Base-by-base conservation (phyloP, 345 rosid species). In the Lagerstroemia speciosa region DNA sequence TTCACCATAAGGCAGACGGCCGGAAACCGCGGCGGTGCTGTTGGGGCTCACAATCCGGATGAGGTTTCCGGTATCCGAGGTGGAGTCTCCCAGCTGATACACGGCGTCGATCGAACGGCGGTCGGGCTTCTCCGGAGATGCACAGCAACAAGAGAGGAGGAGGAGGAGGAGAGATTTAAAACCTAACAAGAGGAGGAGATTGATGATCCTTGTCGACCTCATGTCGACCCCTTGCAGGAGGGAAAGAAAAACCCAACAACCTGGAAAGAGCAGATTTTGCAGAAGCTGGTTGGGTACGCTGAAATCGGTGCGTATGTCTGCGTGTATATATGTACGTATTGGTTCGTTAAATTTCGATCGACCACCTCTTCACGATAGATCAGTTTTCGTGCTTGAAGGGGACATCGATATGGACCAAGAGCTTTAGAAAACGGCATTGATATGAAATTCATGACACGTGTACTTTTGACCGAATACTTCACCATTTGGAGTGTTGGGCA, bases 51-150 rank as follows among this genome's bases (percentile, higher is more conserved):
- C 62, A 14, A 69, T 40, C 40, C 58, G 67, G 34, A 70, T 45
- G 45, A 70, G 48, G 64, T 70, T 63, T 40, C 73, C 73, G 45
- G 68, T 70, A 64, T 70, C 73, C n/a, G 73, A 62, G 68, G 67
- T 70, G 12, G 73, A 70, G 73, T 63, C 73, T 1, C 73, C 62
- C 3, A 70, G 64, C 62, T 70, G 68, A 45, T 70, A 70, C 30
- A 70, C 27, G 58, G 66, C 65, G 17, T 46, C 3, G 61, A 70
- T 62, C 22, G 31, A 24, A 15, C 70, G 50, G 16, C 37, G n/a
- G n/a, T n/a, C 31, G 15, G 38, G 69, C 34, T 45, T 20, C 19
- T 57, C 66, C 20, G 27, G 26, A 73, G 52, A 57, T 48, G 26
- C 67, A 45, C 62, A 62, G 31, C 37, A 48, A 48, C 58, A 10